These are phyloP conservation scores for Eucalyptus regnans DNA, from an alignment of 345 rosid species.

Conservation along the genomic window DNA sequence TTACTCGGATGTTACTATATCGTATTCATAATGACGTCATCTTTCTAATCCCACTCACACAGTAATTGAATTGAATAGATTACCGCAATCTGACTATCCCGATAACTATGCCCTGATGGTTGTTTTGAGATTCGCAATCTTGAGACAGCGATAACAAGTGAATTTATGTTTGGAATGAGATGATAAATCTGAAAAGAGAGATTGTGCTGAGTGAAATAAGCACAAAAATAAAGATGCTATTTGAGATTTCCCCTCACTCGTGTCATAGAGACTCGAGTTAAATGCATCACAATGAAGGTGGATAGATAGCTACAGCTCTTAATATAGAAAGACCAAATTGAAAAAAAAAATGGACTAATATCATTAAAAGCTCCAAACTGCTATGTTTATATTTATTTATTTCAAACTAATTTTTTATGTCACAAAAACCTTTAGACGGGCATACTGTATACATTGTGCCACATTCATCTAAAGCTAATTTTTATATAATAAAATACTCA, in stretches of 20 bases:
- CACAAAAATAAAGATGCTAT: not conserved
- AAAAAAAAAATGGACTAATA: not conserved
- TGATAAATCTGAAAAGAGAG: not conserved
- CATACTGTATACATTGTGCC: accelerated
- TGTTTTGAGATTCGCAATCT: not conserved
- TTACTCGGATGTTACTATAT: accelerated
- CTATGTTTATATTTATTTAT: not conserved
- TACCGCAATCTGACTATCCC: accelerated
- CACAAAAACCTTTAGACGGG: accelerated
- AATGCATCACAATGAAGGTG: not conserved
- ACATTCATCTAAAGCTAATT: not conserved
- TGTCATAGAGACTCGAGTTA: not conserved
- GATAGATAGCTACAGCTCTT: not conserved
- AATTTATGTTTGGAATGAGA: not conserved
- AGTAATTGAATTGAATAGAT: not conserved
- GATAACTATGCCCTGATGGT: not conserved
- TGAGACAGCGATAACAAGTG: not conserved
- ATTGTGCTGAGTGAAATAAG: not conserved
- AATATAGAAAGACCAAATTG: not conserved
- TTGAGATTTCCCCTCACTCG: not conserved
- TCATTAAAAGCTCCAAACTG: not conserved
- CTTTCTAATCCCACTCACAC: accelerated
- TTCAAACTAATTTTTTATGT: not conserved
- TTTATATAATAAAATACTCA: not conserved
- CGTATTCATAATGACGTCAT: not conserved